A percentile compares a stretch with the other conserved stretches of the same genome.
Conservation (phyloP, 2,329 filamentous ascomycete species). For the Calonectria honghensis region DNA sequence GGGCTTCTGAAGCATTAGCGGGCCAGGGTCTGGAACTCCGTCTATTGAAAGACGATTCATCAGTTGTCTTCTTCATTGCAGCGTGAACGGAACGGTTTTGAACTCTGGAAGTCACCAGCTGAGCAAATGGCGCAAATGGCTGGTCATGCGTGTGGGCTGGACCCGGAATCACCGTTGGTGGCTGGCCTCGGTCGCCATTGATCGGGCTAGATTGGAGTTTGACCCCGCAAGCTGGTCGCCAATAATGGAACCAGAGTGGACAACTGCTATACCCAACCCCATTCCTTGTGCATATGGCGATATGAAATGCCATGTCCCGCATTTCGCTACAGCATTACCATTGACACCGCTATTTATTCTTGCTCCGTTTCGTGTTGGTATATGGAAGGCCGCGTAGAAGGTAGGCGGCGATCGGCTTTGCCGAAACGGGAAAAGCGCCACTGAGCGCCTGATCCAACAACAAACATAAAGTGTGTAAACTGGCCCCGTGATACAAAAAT, state of each 20-base stretch:
- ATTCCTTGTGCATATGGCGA: background rate
- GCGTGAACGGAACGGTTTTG: background rate
- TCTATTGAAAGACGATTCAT: background rate
- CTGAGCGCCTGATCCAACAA: background rate
- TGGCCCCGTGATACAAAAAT: too few species aligned
- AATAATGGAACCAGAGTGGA: background rate
- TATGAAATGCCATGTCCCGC: background rate
- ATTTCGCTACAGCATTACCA: background rate
- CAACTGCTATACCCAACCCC: background rate
- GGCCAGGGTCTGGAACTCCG: background rate
- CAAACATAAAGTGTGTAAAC: too few species aligned
- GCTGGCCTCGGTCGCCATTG: background rate
- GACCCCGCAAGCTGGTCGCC: background rate
- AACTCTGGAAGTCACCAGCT: background rate
- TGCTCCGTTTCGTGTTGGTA: too few species aligned
- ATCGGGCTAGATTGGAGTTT: background rate
- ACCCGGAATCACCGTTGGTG: conserved; percentile 2
- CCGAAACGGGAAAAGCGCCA: background rate
- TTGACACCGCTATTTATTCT: too few species aligned
- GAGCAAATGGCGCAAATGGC: background rate
- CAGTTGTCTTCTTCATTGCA: background rate
- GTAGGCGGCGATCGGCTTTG: background rate
- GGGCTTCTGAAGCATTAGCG: background rate
- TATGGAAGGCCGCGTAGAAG: too few species aligned
- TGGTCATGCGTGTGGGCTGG: background rate